Base-by-base conservation (phyloP, 257 asterid genomes). In the Haberlea rhodopensis region DNA sequence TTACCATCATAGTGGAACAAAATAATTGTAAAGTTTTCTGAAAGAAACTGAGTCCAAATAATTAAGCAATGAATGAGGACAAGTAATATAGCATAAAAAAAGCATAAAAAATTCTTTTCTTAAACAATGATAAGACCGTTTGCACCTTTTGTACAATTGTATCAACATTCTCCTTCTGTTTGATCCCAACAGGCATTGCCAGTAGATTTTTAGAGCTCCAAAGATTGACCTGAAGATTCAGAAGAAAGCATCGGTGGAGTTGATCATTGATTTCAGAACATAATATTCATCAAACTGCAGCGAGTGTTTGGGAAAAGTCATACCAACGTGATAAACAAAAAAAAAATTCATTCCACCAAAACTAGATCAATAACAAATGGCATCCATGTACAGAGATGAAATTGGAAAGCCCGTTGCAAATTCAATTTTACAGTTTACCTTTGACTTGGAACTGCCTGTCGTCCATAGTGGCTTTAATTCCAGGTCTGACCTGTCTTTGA, bases 1-100 rank as follows among this genome's bases (percentile, higher is more conserved):
- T 84, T 83, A 53, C 95, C 96, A 71, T 94, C 99, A 69, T 94
- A 94, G 67, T 94, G 99, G 85, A 94, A 94, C 57, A 94, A 78
- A 53, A 86, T 75, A 64, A 90, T 74, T 10, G 97, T 86, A 76
- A 94, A 94, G 65, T 87, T 90, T 77, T 80, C 97, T 73, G 87
- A 55, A 90, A 80, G 97, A 90, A 94, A 94, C 99, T 94, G 99
- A 72, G 79, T 51, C 53, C 60, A 56, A 31, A 55, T 66, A 55
- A 71, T 76, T 18, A 73, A 72, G 58, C 27, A 20, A 57, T 27
- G 72, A 49, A 60, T 19, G 57, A 62, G 34, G 71, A 34, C 57
- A 37, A 60, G 55, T 24, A 65, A 63, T 34, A 22, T 37, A 63
- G 46, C 66, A 60, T 22, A 11, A n/a, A n/a, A n/a, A n/a, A n/a